phyloP scores from a whole-genome alignment of 805 yeast genomes.

The Candida awuae region DNA sequence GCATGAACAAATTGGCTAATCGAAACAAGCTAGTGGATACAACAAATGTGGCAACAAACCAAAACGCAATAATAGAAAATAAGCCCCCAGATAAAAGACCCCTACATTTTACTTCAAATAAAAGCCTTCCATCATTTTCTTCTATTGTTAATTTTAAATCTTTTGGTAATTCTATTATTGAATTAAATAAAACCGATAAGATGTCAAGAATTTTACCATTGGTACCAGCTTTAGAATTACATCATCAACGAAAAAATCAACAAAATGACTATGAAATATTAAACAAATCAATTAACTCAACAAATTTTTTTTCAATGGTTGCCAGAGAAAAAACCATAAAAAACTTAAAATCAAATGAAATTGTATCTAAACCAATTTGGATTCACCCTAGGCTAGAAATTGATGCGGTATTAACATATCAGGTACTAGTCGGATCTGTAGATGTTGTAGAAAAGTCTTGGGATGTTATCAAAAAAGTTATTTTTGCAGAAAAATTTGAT shows the following conservation, averaged over 20 bases:
- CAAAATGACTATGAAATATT: slow-evolving; percentile 1
- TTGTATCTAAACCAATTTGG: slow-evolving; percentile 27
- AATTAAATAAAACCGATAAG: too few relatives aligned
- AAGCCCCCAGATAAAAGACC: neutral
- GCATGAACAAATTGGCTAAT: too few relatives aligned
- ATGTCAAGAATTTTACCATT: slow-evolving; percentile 5
- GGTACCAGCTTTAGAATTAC: slow-evolving; percentile 7
- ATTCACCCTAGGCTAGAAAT: slow-evolving; percentile 27
- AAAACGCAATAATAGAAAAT: neutral
- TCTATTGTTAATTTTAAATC: too few relatives aligned
- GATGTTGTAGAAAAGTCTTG: slow-evolving; percentile 15
- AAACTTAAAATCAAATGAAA: slow-evolving; percentile 8
- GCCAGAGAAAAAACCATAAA: too few relatives aligned
- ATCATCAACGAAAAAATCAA: slow-evolving; percentile 5
- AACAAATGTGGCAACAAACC: too few relatives aligned
- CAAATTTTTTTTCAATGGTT: neutral
- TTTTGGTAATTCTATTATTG: too few relatives aligned
- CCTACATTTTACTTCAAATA: neutral
- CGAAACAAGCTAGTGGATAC: too few relatives aligned
- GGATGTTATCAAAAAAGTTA: slow-evolving; percentile 18
- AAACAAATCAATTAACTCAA: neutral
- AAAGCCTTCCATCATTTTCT: neutral
- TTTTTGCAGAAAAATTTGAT: slow-evolving; percentile 24
- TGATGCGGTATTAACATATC: slow-evolving; percentile 27
- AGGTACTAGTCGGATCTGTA: slow-evolving; percentile 20